Conservation (phyloP, 1,284 basidiomycete genomes). For the Rhodotorula sp. region DNA sequence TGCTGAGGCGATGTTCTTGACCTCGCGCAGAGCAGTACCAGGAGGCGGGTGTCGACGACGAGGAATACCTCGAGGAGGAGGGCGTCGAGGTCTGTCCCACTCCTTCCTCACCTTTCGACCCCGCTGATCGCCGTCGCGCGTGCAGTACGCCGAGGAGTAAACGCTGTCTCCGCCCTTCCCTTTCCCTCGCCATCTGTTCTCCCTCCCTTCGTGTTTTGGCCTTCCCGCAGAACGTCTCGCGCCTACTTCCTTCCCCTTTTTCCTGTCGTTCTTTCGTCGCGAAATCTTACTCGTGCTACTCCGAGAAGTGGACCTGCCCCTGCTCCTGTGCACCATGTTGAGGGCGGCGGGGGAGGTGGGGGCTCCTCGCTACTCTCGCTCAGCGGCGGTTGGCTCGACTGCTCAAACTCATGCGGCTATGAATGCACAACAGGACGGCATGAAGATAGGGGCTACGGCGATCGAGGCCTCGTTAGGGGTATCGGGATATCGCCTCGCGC, state of each 20-base stretch:
- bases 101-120: background rate
- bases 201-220: background rate
- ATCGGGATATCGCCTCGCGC: background rate
- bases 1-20: too few species aligned
- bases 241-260: background rate
- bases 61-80: conserved; percentile 33
- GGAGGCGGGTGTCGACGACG: conserved; percentile 53
- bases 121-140: background rate
- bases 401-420: too few species aligned
- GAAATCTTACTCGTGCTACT: background rate
- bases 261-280: conserved; percentile 1
- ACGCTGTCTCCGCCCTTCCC: background rate
- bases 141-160: conserved; percentile 16
- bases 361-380: too few species aligned
- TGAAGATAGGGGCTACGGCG: too few species aligned
- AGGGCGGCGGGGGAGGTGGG: too few species aligned
- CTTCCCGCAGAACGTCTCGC: background rate
- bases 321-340: too few species aligned
- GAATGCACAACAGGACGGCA: too few species aligned
- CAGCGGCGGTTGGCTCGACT: too few species aligned
- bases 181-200: background rate
- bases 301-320: too few species aligned
- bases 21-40: conserved; percentile 52
- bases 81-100: conserved; percentile 21
- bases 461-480: too few species aligned